phyloP scores from a whole-genome alignment of 2,329 filamentous ascomycete species.

The Mycosphaerella arachidis region DNA sequence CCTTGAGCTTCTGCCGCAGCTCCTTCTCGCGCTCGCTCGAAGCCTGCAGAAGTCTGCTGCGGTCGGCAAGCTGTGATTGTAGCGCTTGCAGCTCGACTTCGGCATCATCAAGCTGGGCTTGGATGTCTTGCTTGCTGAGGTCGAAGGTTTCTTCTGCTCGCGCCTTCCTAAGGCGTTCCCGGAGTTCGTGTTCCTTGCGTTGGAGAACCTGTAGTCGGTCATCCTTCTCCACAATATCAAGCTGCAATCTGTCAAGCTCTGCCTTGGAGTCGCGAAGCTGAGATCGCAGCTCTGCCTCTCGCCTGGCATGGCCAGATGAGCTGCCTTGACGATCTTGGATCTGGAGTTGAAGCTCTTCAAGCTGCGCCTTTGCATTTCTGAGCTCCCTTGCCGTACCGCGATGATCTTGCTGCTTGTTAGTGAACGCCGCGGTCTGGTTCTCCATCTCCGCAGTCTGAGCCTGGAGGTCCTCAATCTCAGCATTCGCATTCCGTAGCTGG shows the following conservation, averaged over 20 bases:
- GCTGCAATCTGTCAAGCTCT: constrained; percentile 32
- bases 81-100: constrained; percentile 39
- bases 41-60: constrained; percentile 29
- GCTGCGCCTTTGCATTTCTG: constrained; percentile 28
- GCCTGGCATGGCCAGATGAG: constrained; percentile 32
- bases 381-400: constrained; percentile 32
- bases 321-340: constrained; percentile 46
- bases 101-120: constrained; percentile 36
- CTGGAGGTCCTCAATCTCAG: constrained; percentile 41
- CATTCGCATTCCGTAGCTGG: constrained; percentile 60
- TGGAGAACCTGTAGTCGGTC: constrained; percentile 31
- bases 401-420: constrained; percentile 36
- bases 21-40: constrained; percentile 33
- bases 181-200: constrained; percentile 41
- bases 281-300: constrained; percentile 39
- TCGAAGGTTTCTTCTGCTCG: constrained; percentile 28
- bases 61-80: constrained; percentile 33
- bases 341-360: constrained; percentile 35
- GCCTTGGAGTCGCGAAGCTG: constrained; percentile 32
- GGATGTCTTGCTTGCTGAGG: constrained; percentile 37
- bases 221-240: constrained; percentile 43
- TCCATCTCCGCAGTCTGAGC: constrained; percentile 53
- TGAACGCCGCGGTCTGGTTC: constrained; percentile 23
- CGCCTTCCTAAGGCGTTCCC: constrained; percentile 29
- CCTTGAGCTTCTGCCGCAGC: constrained; percentile 32